Conservation (phyloP, 495 filamentous ascomycete species). For the Aspergillus egyptiacus region DNA sequence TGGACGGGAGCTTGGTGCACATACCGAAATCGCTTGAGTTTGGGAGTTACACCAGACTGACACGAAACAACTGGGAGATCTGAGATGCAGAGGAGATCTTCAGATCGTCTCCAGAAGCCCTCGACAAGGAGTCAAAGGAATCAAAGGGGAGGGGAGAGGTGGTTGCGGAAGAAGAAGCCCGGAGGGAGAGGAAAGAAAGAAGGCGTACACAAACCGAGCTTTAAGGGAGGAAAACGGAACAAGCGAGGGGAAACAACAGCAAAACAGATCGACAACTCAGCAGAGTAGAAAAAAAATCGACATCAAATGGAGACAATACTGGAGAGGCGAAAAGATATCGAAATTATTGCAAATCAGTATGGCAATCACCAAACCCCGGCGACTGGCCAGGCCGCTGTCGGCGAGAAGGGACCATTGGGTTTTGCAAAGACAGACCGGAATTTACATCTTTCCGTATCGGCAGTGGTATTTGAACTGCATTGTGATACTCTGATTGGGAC, state of each 20-base stretch:
- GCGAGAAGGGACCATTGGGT: not conserved
- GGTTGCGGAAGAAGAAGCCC: slow-evolving; percentile 9
- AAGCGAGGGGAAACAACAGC: slow-evolving; percentile 4
- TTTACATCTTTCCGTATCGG: not conserved
- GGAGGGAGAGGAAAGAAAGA: slow-evolving; percentile 7
- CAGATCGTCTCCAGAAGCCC: slow-evolving; percentile 9
- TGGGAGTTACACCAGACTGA: slow-evolving; percentile 8
- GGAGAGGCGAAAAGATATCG: slow-evolving; percentile 7
- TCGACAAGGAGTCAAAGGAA: slow-evolving; percentile 1
- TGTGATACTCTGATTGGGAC: not conserved
- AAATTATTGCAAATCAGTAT: slow-evolving; percentile 5
- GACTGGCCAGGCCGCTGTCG: no score
- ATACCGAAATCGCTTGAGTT: slow-evolving; percentile 9
- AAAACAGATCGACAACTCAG: not conserved
- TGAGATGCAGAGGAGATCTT: slow-evolving; percentile 9
- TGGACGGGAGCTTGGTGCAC: not conserved
- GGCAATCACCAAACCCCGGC: slow-evolving; percentile 1
- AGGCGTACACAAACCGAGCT: not conserved
- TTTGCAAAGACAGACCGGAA: not conserved
- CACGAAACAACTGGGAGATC: slow-evolving; percentile 5
- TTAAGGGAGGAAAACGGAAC: slow-evolving; percentile 13
- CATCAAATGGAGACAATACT: no score
- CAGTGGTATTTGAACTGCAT: not conserved
- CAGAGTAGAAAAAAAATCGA: slow-evolving; percentile 7
- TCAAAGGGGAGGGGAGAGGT: slow-evolving; percentile 11